A percentile compares a stretch with the other conserved stretches of the same genome.
Conservation (phyloP, 148 eudicot genomes). For the Cornus florida region DNA sequence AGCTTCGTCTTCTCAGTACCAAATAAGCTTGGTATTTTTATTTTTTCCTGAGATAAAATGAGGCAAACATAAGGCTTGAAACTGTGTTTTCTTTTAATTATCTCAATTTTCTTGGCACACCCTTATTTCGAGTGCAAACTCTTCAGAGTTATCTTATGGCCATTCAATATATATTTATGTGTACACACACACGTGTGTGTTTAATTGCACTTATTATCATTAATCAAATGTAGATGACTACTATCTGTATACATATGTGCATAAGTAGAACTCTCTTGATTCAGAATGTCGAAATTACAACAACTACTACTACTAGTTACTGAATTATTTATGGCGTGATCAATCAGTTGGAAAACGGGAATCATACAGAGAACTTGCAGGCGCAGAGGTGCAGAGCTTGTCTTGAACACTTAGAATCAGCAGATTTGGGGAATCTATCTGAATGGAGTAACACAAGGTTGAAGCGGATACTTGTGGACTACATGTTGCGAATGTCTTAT, state of each 20-base stretch:
- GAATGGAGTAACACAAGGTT: constrained; percentile 74
- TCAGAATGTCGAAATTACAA: not conserved
- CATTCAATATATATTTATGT: too few species aligned
- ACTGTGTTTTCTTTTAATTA: too few species aligned
- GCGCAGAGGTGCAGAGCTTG: constrained; percentile 80
- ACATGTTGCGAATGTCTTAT: constrained; percentile 96
- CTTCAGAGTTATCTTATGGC: too few species aligned
- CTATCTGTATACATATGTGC: not conserved
- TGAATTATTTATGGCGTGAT: not conserved
- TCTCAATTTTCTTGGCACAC: too few species aligned
- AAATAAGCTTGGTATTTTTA: too few species aligned
- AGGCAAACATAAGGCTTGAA: too few species aligned
- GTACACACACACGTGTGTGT: too few species aligned
- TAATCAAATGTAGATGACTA: not conserved
- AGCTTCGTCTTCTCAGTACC: not conserved
- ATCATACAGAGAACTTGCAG: constrained; percentile 71
- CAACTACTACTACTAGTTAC: not conserved
- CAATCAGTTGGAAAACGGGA: constrained; percentile 85
- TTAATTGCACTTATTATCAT: too few species aligned
- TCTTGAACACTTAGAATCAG: constrained; percentile 84
- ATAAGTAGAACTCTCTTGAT: not conserved
- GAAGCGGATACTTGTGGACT: constrained; percentile 91
- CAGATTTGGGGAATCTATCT: constrained; percentile 57
- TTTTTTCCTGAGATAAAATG: too few species aligned
- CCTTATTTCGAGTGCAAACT: too few species aligned